Percentiles rank a stretch among this genome's conserved stretches.
Evolutionary conservation across 306 rosid species (phyloP).

Genomic region (Calophaca sinica): DNA sequence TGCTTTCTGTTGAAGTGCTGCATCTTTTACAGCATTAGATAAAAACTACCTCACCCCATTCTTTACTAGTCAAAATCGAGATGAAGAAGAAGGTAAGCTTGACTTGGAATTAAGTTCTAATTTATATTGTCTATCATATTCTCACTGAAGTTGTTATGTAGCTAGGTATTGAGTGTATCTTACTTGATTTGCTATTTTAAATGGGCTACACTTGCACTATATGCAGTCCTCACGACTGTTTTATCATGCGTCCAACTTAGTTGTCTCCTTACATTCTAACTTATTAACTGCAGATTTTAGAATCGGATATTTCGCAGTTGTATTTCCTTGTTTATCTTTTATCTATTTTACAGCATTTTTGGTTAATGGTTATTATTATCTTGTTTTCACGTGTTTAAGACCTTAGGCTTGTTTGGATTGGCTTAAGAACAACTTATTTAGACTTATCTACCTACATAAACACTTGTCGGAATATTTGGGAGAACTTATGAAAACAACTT

Average conservation of each 20-base stretch:
- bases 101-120: conserved; percentile 3
- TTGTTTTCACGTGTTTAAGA: conserved; percentile 17
- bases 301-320: conserved; percentile 3
- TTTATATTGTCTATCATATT: conserved; percentile 20
- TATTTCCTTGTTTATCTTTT: not conserved
- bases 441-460: no score
- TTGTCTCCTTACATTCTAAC: not conserved
- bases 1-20: conserved; percentile 66
- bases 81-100: conserved; percentile 77
- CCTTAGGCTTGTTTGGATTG: not conserved
- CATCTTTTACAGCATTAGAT: conserved; percentile 86
- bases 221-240: not conserved
- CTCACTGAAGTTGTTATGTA: conserved; percentile 32
- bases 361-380: not conserved
- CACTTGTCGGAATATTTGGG: no score
- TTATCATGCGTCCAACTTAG: not conserved
- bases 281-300: not conserved
- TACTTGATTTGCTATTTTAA: not conserved
- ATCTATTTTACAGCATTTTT: no score
- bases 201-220: not conserved
- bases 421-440: no score
- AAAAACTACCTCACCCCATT: conserved; percentile 94
- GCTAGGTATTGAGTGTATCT: conserved; percentile 4
- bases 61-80: conserved; percentile 93
- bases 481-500: no score